Conservation (phyloP, 2,329 filamentous ascomycete species). For the Sarocladiaceae sp. region DNA sequence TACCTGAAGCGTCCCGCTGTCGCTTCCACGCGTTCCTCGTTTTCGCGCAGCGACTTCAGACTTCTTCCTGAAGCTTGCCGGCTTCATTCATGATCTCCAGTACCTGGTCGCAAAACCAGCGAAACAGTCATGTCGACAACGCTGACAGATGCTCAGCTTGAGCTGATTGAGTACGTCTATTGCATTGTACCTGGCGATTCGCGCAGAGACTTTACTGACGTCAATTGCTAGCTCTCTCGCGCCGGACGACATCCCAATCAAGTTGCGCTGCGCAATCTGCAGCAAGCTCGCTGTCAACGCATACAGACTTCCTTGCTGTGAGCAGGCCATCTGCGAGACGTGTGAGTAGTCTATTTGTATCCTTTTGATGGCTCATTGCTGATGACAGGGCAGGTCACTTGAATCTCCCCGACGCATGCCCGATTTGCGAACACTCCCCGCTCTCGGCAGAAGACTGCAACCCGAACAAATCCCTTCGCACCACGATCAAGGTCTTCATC, state of each 20-base stretch:
- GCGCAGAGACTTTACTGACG: background rate
- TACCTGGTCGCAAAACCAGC: background rate
- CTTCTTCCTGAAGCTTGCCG: too few relatives aligned
- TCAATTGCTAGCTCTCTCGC: conserved; percentile 58
- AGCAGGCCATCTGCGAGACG: conserved; percentile 85
- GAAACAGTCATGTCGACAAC: conserved; percentile 28
- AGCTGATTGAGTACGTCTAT: conserved; percentile 51
- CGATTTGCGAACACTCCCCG: conserved; percentile 88
- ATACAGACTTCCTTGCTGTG: conserved; percentile 89
- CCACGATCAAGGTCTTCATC: conserved; percentile 86
- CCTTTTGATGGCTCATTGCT: background rate
- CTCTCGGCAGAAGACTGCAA: conserved; percentile 83
- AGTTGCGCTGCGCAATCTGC: conserved; percentile 91
- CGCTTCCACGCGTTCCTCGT: background rate
- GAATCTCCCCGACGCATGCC: conserved; percentile 73
- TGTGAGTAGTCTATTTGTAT: conserved; percentile 52
- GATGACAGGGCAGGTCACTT: conserved; percentile 57
- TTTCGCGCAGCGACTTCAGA: background rate
- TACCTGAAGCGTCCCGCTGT: background rate
- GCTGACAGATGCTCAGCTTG: conserved; percentile 47
- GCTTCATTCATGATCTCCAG: background rate
- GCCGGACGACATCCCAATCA: conserved; percentile 87
- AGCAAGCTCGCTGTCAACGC: conserved; percentile 88
- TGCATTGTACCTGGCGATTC: background rate
- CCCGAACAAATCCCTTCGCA: conserved; percentile 84